Conservation (phyloP, 2,329 filamentous ascomycete genomes). For the Cyphellophora europaea region DNA sequence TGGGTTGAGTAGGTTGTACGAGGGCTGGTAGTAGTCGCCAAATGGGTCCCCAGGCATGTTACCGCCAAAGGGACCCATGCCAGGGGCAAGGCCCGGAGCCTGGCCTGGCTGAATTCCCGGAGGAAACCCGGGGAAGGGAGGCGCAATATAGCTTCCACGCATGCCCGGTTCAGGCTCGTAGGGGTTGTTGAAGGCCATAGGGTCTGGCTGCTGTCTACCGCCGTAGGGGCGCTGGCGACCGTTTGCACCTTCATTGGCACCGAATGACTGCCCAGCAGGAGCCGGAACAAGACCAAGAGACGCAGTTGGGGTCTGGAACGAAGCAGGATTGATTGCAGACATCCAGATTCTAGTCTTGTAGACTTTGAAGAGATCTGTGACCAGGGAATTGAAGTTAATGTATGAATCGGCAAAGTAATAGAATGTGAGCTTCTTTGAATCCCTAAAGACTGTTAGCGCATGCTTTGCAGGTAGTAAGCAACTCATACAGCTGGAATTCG, state of each 20-base stretch:
- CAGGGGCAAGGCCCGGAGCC: slow-evolving; percentile 9
- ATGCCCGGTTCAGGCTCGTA: background rate
- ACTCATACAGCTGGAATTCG: slow-evolving; percentile 92
- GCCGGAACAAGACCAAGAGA: slow-evolving; percentile 50
- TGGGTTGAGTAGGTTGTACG: slow-evolving; percentile 16
- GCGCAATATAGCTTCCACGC: slow-evolving; percentile 18
- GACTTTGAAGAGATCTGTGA: slow-evolving; percentile 96
- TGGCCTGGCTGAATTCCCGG: background rate
- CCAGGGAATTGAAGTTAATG: slow-evolving; percentile 93
- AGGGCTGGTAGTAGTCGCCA: slow-evolving; percentile 24
- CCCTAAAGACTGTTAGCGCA: slow-evolving; percentile 46
- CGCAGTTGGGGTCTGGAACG: slow-evolving; percentile 71
- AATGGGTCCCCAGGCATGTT: slow-evolving; percentile 19
- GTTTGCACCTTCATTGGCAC: background rate
- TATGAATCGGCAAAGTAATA: slow-evolving; percentile 98
- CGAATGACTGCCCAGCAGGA: background rate
- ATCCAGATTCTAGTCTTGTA: slow-evolving; percentile 99
- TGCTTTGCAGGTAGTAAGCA: background rate
- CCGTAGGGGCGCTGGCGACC: background rate
- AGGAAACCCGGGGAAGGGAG: slow-evolving; percentile 20
- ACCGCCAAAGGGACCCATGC: slow-evolving; percentile 21
- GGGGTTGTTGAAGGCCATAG: background rate
- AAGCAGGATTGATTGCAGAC: slow-evolving; percentile 96
- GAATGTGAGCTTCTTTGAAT: slow-evolving; percentile 98
- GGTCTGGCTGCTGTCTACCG: slow-evolving; percentile 1